These are phyloP conservation scores for Periglandula ipomoeae DNA, from an alignment of 2,329 filamentous ascomycete species.

Conservation along the genomic window DNA sequence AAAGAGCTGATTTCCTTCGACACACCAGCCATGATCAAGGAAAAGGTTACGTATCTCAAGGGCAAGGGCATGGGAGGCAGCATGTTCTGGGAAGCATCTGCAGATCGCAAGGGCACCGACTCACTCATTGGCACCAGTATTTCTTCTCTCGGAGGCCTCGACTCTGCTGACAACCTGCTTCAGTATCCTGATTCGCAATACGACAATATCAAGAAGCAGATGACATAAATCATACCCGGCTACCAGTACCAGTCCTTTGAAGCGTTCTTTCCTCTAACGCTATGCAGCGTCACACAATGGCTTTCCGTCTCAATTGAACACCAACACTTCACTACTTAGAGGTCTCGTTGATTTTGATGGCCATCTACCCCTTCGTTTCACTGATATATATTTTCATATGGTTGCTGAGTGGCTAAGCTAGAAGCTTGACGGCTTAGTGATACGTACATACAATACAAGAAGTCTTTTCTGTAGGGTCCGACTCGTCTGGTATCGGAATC, in stretches of 20 bases:
- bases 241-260: not conserved
- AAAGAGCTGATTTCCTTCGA: slow-evolving; percentile 65
- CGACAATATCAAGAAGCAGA: slow-evolving; percentile 36
- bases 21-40: slow-evolving; percentile 47
- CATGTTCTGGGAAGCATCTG: slow-evolving; percentile 82
- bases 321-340: not conserved
- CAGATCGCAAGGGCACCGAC: slow-evolving; percentile 48
- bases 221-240: slow-evolving; percentile 9
- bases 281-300: not conserved
- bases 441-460: not conserved
- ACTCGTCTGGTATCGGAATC: not conserved
- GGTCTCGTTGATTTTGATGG: not conserved
- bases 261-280: not conserved
- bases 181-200: slow-evolving; percentile 45
- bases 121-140: slow-evolving; percentile 50
- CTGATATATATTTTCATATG: not conserved
- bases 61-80: slow-evolving; percentile 56
- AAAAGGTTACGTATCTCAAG: slow-evolving; percentile 60
- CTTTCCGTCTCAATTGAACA: not conserved
- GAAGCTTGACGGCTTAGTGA: not conserved
- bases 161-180: slow-evolving; percentile 39
- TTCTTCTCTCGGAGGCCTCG: slow-evolving; percentile 31
- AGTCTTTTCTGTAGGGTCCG: not conserved
- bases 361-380: not conserved
- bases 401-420: not conserved